A percentile compares a stretch with the other conserved stretches of the same genome.
phyloP scores from a whole-genome alignment of 2,329 filamentous ascomycete genomes.

The Paraconiothyrium sp. region DNA sequence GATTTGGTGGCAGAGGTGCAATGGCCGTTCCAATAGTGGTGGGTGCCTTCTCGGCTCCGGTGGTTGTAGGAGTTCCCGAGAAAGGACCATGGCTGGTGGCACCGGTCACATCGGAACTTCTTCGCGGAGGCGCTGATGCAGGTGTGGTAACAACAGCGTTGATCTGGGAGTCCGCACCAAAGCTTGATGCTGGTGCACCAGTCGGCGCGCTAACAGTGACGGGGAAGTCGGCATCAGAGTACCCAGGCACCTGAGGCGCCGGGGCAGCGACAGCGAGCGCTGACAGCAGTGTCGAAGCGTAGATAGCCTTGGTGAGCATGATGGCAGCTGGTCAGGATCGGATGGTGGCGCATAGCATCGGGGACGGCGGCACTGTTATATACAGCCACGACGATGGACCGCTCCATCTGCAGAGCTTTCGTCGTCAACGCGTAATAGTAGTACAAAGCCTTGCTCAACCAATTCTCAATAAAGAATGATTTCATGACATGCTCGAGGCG shows the following conservation, averaged over 20 bases:
- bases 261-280: constrained; percentile 50
- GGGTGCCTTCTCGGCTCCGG: constrained; percentile 70
- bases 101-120: constrained; percentile 63
- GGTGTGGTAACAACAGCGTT: constrained; percentile 35
- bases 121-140: constrained; percentile 54
- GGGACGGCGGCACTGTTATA: constrained; percentile 20
- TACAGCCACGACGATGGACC: constrained; percentile 18
- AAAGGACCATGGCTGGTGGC: constrained; percentile 75
- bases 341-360: constrained; percentile 16
- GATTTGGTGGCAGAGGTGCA: constrained; percentile 64
- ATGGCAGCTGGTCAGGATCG: constrained; percentile 31
- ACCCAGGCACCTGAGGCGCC: constrained; percentile 55
- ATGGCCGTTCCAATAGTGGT: constrained; percentile 67
- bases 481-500: constrained; percentile 47
- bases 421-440: constrained; percentile 12
- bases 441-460: not conserved
- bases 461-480: constrained; percentile 35
- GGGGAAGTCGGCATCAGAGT: constrained; percentile 56
- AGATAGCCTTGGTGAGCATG: constrained; percentile 49
- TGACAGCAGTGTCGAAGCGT: constrained; percentile 47
- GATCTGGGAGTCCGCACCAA: constrained; percentile 55
- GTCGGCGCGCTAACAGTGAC: constrained; percentile 48
- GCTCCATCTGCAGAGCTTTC: not conserved
- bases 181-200: constrained; percentile 51
- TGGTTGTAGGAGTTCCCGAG: constrained; percentile 72